A percentile compares a stretch with the other conserved stretches of the same genome.
Evolutionary conservation across 148 eudicot species (phyloP).

Genomic region (Rhododendron kiyosumense): DNA sequence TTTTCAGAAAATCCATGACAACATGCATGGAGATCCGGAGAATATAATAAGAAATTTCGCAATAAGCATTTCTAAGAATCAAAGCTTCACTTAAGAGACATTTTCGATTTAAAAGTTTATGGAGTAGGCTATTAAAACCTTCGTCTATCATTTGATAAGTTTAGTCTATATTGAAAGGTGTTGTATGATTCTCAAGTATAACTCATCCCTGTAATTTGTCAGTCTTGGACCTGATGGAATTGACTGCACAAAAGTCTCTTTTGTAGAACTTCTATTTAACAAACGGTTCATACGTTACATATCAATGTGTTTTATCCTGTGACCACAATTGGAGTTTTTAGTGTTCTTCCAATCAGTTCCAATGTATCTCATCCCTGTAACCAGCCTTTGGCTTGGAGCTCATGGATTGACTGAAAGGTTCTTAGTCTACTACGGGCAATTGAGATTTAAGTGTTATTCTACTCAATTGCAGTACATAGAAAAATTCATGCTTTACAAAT

Average conservation of each 20-base stretch:
- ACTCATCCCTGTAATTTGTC: not conserved
- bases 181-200: not conserved
- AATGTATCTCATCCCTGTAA: not conserved
- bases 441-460: not conserved
- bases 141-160: too few relatives aligned
- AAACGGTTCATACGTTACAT: not conserved
- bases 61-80: not conserved
- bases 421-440: not conserved
- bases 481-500: not conserved
- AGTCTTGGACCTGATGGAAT: not conserved
- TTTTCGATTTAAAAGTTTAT: too few relatives aligned
- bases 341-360: not conserved
- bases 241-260: not conserved
- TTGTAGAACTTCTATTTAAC: not conserved
- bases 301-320: not conserved
- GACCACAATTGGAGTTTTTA: not conserved
- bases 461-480: not conserved
- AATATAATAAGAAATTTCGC: too few relatives aligned
- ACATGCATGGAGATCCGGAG: not conserved
- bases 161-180: too few relatives aligned
- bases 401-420: not conserved
- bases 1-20: not conserved
- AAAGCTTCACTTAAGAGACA: not conserved
- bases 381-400: not conserved
- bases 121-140: too few relatives aligned